These are phyloP conservation scores for Lactarius psammicola DNA, from an alignment of 768 basidiomycete species.

Conservation along the genomic window DNA sequence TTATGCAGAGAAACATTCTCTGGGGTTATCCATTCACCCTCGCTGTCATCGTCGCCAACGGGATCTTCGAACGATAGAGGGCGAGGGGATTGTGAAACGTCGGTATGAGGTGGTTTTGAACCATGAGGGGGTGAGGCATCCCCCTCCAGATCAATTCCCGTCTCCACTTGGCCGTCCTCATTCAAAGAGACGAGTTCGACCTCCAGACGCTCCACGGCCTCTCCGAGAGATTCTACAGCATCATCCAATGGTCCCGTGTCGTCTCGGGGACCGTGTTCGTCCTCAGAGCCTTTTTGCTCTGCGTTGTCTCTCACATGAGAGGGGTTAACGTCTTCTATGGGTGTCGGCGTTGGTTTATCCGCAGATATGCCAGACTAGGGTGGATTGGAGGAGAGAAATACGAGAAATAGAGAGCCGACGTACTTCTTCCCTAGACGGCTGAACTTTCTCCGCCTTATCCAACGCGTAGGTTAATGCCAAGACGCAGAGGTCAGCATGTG, in stretches of 20 bases:
- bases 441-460: conserved; percentile 49
- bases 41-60: conserved; percentile 74
- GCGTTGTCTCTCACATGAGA: background rate
- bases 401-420: conserved; percentile 24
- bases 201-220: conserved; percentile 9
- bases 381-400: background rate
- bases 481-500: conserved; percentile 86
- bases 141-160: background rate
- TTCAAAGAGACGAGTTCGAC: conserved; percentile 20
- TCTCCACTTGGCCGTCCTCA: conserved; percentile 1
- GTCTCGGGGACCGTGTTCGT: background rate
- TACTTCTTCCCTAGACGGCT: conserved; percentile 31
- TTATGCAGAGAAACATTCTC: conserved; percentile 83
- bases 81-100: conserved; percentile 21
- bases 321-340: background rate
- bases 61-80: conserved; percentile 68
- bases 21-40: conserved; percentile 97
- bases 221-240: conserved; percentile 4
- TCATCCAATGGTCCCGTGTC: conserved; percentile 27
- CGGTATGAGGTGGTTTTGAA: conserved; percentile 26
- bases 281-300: background rate
- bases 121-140: conserved; percentile 13
- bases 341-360: background rate
- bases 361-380: conserved; percentile 11
- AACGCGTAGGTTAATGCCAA: conserved; percentile 84